Base-by-base conservation (phyloP, 768 basidiomycete species). In the Psilocybe sp. region DNA sequence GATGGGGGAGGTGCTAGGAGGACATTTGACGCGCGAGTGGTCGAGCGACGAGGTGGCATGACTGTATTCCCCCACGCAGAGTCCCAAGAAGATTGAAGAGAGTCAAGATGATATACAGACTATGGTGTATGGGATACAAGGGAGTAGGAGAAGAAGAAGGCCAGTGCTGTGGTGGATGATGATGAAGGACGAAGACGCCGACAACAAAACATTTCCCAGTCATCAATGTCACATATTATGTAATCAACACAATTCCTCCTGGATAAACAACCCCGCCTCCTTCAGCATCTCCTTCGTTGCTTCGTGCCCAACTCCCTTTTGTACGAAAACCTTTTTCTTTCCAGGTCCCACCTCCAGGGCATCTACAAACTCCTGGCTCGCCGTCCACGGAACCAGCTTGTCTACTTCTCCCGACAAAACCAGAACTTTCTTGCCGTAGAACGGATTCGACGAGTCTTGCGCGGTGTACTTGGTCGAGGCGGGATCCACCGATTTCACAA, bases 341-440 rank as follows among this genome's bases (percentile, higher is more conserved):
- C 87, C 89, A 9, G 50, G 40, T 1, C 84, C 84, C 0, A 82
- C 79, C 33, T 77, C 69, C 31, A 90, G 62, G 0, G 56, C 63
- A 3, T 81, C 73, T 0, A 88, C 79, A 64, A 88, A 87, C 14
- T 66, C 64, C 54, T 74, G 42, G 48, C 81, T 80, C 14, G 77
- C 72, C n/a, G 59, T 57, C 77, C 81, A 84, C 10, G 88, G 89
- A 14, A 92, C 90, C 13, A 87, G 58, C 38, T 59, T 66, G 64
- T 94, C 91, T 16, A 68, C 72, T 48, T 57, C 77, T 0, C 90
- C 91, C 1, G 83, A 82, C 3, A 94, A 64, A 2, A 87, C 82
- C 5, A 94, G 73, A 12, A 94, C 74, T 59, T 81, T 81, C 71
- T 91, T 92, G 1, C 81, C 84, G 4, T 74, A 50, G 63, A 88